These are phyloP conservation scores for Pseudocercospora musae DNA, from an alignment of 2,329 filamentous ascomycete species.

Conservation along the genomic window DNA sequence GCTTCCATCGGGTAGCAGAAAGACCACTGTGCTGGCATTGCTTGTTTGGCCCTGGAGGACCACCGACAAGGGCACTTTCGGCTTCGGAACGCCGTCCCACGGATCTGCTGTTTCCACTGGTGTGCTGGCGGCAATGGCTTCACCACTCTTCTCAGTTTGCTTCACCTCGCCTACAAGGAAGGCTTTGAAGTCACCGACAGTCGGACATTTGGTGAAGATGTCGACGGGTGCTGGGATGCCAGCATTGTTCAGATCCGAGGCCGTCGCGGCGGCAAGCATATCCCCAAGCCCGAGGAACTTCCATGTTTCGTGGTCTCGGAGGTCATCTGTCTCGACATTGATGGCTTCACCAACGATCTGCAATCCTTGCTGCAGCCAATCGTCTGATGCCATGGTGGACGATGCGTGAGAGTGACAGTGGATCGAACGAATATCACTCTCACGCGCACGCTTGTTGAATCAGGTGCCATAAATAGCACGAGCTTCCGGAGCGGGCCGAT, in stretches of 20 bases:
- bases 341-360: conserved; percentile 32
- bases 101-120: conserved; percentile 25
- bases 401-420: neutral
- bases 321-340: conserved; percentile 28
- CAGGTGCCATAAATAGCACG: neutral
- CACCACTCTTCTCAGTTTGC: neutral
- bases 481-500: neutral
- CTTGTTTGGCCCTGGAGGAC: conserved; percentile 26
- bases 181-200: conserved; percentile 26
- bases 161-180: conserved; percentile 15
- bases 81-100: conserved; percentile 32
- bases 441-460: neutral
- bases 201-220: conserved; percentile 27
- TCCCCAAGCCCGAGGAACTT: conserved; percentile 31
- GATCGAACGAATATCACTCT: too few species aligned
- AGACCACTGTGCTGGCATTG: conserved; percentile 20
- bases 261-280: conserved; percentile 29
- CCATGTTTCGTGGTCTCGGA: conserved; percentile 33
- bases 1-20: conserved; percentile 47
- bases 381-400: conserved; percentile 19
- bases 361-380: conserved; percentile 21
- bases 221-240: conserved; percentile 23
- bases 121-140: neutral
- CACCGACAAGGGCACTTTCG: conserved; percentile 31
- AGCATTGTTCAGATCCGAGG: conserved; percentile 26